These are phyloP conservation scores for Cucurbita moschata DNA, from an alignment of 306 rosid genomes.

Conservation along the genomic window DNA sequence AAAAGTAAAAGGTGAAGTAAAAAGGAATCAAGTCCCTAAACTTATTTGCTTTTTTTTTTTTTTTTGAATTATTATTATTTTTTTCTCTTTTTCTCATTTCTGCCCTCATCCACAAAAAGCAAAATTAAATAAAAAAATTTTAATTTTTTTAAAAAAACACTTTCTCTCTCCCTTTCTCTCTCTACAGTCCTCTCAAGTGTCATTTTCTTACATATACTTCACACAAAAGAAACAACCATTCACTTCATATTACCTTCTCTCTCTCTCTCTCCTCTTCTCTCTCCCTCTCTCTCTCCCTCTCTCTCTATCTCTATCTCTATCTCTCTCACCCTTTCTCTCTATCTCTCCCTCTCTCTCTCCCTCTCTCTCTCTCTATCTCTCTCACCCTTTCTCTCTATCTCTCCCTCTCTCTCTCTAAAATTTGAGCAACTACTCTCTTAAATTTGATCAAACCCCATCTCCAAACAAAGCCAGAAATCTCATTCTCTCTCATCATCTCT, in stretches of 20 bases:
- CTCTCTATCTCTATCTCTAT: too few relatives aligned
- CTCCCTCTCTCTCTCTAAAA: conserved; percentile 35
- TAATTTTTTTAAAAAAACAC: too few relatives aligned
- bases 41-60: background rate
- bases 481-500: background rate
- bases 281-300: conserved; percentile 16
- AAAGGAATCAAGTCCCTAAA: conserved; percentile 21
- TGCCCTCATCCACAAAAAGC: background rate
- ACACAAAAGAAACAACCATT: conserved; percentile 92
- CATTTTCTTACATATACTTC: conserved; percentile 97
- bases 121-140: too few relatives aligned
- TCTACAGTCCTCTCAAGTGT: conserved; percentile 52
- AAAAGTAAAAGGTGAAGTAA: conserved; percentile 13
- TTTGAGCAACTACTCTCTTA: conserved; percentile 68
- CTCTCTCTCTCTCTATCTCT: conserved; percentile 20
- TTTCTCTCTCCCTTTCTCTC: conserved; percentile 17
- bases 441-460: conserved; percentile 34
- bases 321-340: too few relatives aligned
- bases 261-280: conserved; percentile 20
- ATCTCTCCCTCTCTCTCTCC: background rate
- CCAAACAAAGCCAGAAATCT: conserved; percentile 23
- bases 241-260: conserved; percentile 69
- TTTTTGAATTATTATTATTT: too few relatives aligned
- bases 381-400: conserved; percentile 25
- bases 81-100: conserved; percentile 9